Conservation (phyloP, 352 stramenopile genomes). For the Phytophthora gonapodyides region DNA sequence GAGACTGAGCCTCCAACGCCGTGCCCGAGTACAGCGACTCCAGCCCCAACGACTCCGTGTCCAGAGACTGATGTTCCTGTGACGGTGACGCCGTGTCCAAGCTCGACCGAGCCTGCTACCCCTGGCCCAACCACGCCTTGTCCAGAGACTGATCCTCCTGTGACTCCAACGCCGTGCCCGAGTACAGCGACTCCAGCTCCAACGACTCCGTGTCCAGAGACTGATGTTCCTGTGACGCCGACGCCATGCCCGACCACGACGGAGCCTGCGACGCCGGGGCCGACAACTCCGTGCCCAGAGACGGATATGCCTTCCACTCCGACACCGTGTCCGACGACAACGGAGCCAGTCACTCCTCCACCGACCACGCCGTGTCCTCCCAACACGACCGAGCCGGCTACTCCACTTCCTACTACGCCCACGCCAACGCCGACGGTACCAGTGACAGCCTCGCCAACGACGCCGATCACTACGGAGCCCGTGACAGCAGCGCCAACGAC, state of each 20-base stretch:
- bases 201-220: slow-evolving; percentile 1
- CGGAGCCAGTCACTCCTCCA: background rate
- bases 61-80: background rate
- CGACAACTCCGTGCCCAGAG: background rate
- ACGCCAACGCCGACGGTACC: background rate
- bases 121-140: background rate
- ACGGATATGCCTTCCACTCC: background rate
- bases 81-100: background rate
- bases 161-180: background rate
- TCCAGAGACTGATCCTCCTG: background rate
- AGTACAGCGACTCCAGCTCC: too few relatives aligned
- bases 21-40: too few relatives aligned
- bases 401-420: slow-evolving; percentile 1
- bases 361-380: background rate
- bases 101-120: background rate
- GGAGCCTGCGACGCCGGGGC: background rate
- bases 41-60: background rate
- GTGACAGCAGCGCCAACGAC: too few relatives aligned
- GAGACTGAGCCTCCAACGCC: background rate
- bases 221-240: background rate
- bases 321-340: background rate
- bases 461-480: too few relatives aligned
- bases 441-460: background rate
- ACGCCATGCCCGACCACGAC: background rate
- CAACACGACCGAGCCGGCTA: background rate